Percentiles rank a stretch among this genome's conserved stretches.
Evolutionary conservation across 2,329 filamentous ascomycete genomes (phyloP).

Genomic region (Tricladium varicosporioides): DNA sequence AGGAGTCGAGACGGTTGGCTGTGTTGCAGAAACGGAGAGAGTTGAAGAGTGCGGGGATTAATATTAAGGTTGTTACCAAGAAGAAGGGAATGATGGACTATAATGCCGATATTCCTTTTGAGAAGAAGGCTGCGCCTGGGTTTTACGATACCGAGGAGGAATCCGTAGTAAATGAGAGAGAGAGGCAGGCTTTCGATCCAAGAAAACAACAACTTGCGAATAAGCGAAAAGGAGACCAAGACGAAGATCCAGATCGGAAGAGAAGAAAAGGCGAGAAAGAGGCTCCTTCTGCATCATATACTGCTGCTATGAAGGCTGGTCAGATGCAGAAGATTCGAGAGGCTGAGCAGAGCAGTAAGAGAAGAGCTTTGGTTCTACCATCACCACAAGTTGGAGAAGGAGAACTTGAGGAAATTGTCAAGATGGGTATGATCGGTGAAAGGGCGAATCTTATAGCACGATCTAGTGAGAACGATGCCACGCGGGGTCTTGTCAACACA

Average conservation of each 20-base stretch:
- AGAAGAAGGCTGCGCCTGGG: conserved; percentile 82
- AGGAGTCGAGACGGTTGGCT: conserved; percentile 87
- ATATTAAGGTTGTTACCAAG: conserved; percentile 87
- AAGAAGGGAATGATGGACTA: conserved; percentile 99
- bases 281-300: conserved; percentile 71
- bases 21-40: conserved; percentile 93
- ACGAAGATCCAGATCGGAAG: conserved; percentile 79
- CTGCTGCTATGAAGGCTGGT: conserved; percentile 87
- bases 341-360: conserved; percentile 94
- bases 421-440: conserved; percentile 95
- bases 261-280: conserved; percentile 86
- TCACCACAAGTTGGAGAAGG: conserved; percentile 88
- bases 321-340: conserved; percentile 94
- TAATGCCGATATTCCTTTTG: conserved; percentile 97
- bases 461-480: conserved; percentile 79
- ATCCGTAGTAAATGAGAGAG: conserved; percentile 73
- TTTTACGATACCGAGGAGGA: conserved; percentile 95
- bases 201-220: conserved; percentile 86
- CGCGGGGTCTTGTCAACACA: conserved; percentile 80
- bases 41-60: conserved; percentile 96
- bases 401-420: conserved; percentile 96
- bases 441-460: conserved; percentile 73
- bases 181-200: conserved; percentile 84
- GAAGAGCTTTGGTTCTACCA: conserved; percentile 77
- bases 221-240: conserved; percentile 89